Percentiles rank a stretch among this genome's conserved stretches.
These are phyloP conservation scores for Malassezia dermatis DNA, from an alignment of 1,284 basidiomycete species.

Conservation along the genomic window DNA sequence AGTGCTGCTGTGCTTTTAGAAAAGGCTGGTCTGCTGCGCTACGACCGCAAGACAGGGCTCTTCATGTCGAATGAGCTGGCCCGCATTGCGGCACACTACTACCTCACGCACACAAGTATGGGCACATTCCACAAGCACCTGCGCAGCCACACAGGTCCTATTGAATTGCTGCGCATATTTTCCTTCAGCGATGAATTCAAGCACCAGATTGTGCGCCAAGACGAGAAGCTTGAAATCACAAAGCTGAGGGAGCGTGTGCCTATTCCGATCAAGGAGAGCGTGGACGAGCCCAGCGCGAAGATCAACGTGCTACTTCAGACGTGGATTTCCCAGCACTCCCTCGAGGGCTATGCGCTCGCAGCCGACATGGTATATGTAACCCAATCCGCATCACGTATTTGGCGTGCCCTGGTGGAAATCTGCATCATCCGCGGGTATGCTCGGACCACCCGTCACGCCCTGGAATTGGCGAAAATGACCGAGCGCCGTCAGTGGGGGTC, in stretches of 20 bases:
- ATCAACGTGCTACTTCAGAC: constrained; percentile 93
- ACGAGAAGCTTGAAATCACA: constrained; percentile 61
- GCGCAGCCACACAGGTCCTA: constrained; percentile 68
- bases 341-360: constrained; percentile 90
- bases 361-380: constrained; percentile 90
- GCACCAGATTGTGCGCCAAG: constrained; percentile 60
- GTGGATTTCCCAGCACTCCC: constrained; percentile 85
- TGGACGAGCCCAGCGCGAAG: constrained; percentile 92
- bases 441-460: constrained; percentile 73
- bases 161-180: constrained; percentile 93
- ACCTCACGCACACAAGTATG: constrained; percentile 93
- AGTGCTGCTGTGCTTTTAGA: constrained; percentile 87
- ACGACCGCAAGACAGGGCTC: constrained; percentile 75
- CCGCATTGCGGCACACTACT: constrained; percentile 90
- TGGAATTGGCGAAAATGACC: constrained; percentile 94
- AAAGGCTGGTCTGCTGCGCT: constrained; percentile 86
- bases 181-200: constrained; percentile 96
- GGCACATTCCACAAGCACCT: constrained; percentile 91
- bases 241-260: constrained; percentile 90
- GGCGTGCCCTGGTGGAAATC: constrained; percentile 95
- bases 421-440: constrained; percentile 98
- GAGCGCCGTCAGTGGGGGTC: constrained; percentile 73
- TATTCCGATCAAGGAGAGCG: constrained; percentile 90
- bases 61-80: constrained; percentile 63
- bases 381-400: constrained; percentile 57